Base-by-base conservation (phyloP, 106 monocot species). In the Acorus gramineus region DNA sequence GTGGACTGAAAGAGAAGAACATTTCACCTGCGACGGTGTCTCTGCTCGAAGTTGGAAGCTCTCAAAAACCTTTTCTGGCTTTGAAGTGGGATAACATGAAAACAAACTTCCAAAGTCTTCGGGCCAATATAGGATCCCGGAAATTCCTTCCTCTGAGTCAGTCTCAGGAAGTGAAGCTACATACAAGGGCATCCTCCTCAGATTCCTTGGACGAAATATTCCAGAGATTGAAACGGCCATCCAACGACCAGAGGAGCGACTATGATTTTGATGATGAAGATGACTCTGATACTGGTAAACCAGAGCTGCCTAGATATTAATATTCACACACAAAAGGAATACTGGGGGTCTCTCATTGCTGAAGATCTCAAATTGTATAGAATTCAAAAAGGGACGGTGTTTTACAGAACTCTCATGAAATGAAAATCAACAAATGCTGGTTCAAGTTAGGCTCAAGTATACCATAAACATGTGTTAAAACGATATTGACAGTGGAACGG, bases 201-300 rank as follows among this genome's bases (percentile, higher is more conserved):
- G 88, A 92, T 56, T 98, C 87, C 4, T 77, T 98, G 53, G 96
- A 98, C 70, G 96, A 87, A 42, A 92, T 98, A 73, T 88, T 98
- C 66, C 79, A 81, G 56, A 98, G 65, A 65, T 62, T 98, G 50
- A 87, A 87, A 62, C 78, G 80, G 55, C 78, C 79, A 2, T 77
- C 83, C 1, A 74, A 44, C 14, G 42, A 47, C 8, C 76, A 73
- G 6, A 71, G 55, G 55, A 54, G 43, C 12, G 66, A 67, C 50
- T 48, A 43, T 55, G 71, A 71, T 67, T 80, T 55, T 47, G 72
- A 77, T 57, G 52, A 67, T 56, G 80, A 71, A 5, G 64, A 77
- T 61, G 52, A 67, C 48, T 42, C 11, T 46, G 53, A 49, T 2
- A 47, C 49, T 50, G 72, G 59, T 7, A 2, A 59, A 52, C 52